These are phyloP conservation scores for Penicillium canescens DNA, from an alignment of 495 filamentous ascomycete genomes.

Conservation along the genomic window DNA sequence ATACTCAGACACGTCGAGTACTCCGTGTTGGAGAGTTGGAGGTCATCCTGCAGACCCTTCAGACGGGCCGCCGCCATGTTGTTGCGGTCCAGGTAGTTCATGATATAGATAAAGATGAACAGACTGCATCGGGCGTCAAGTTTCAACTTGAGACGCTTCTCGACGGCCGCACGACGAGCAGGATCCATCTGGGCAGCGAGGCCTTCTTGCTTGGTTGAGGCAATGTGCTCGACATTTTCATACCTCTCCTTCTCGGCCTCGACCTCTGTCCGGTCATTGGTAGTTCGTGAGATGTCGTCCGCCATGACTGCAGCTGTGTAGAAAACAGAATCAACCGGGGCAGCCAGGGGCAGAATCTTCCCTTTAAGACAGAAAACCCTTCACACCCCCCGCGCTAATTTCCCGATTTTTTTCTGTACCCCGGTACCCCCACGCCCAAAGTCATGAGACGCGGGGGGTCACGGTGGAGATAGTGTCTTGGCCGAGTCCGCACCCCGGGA, in stretches of 20 bases:
- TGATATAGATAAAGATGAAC: constrained; percentile 35
- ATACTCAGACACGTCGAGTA: constrained; percentile 63
- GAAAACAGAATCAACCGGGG: not conserved
- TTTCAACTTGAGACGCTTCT: constrained; percentile 34
- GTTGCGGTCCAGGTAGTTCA: constrained; percentile 52
- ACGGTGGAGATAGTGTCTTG: not conserved
- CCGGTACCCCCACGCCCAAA: constrained; percentile 11
- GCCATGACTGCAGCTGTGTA: constrained; percentile 12
- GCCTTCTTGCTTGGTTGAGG: constrained; percentile 8
- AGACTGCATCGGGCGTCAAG: constrained; percentile 32
- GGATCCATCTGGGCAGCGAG: constrained; percentile 20
- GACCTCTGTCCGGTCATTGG: constrained; percentile 13
- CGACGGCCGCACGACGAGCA: constrained; percentile 22
- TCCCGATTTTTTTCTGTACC: constrained; percentile 4
- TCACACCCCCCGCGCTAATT: constrained; percentile 3
- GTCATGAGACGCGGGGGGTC: constrained; percentile 5
- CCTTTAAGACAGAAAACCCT: not conserved
- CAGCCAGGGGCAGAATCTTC: not conserved
- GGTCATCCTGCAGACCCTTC: constrained; percentile 51
- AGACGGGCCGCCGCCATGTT: constrained; percentile 52
- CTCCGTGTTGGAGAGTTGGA: constrained; percentile 44
- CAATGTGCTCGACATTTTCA: constrained; percentile 25
- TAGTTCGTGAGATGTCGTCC: constrained; percentile 22
- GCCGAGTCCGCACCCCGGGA: constrained; percentile 1
- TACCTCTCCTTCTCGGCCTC: constrained; percentile 22